Evolutionary conservation across 1,139 yeast species (phyloP).

Genomic region (Yamadazyma membranifaciens): DNA sequence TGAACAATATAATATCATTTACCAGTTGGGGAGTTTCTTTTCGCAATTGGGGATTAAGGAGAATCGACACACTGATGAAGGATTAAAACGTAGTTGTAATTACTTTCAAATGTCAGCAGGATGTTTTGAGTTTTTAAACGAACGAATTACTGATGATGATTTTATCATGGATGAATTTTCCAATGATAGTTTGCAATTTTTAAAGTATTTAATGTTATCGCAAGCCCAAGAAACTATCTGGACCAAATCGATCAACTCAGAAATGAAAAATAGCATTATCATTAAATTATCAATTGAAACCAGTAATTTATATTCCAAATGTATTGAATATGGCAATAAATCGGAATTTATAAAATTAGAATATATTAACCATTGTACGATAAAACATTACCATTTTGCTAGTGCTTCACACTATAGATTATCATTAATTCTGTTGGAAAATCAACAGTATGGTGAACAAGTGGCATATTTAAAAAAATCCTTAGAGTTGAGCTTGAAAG

Average conservation of each 20-base stretch:
- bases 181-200: slow-evolving; percentile 24
- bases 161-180: slow-evolving; percentile 24
- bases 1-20: slow-evolving; percentile 63
- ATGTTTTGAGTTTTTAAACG: slow-evolving; percentile 45
- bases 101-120: slow-evolving; percentile 75
- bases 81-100: slow-evolving; percentile 60
- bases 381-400: slow-evolving; percentile 61
- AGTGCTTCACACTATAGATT: slow-evolving; percentile 70
- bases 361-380: slow-evolving; percentile 60
- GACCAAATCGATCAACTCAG: slow-evolving; percentile 65
- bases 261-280: slow-evolving; percentile 58
- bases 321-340: slow-evolving; percentile 43
- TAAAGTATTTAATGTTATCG: slow-evolving; percentile 57
- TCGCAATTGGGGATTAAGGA: slow-evolving; percentile 53
- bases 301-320: slow-evolving; percentile 51
- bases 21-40: slow-evolving; percentile 66
- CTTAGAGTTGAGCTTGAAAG: slow-evolving; percentile 27
- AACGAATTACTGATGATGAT: slow-evolving; percentile 14
- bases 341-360: slow-evolving; percentile 57
- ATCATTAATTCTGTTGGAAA: slow-evolving; percentile 49
- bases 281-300: slow-evolving; percentile 67
- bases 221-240: slow-evolving; percentile 89
- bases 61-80: slow-evolving; percentile 47
- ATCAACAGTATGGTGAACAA: slow-evolving; percentile 65
- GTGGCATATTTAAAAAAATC: slow-evolving; percentile 56